phyloP scores from a whole-genome alignment of 2,329 filamentous ascomycete genomes.

The Trichoderma koningiopsis region DNA sequence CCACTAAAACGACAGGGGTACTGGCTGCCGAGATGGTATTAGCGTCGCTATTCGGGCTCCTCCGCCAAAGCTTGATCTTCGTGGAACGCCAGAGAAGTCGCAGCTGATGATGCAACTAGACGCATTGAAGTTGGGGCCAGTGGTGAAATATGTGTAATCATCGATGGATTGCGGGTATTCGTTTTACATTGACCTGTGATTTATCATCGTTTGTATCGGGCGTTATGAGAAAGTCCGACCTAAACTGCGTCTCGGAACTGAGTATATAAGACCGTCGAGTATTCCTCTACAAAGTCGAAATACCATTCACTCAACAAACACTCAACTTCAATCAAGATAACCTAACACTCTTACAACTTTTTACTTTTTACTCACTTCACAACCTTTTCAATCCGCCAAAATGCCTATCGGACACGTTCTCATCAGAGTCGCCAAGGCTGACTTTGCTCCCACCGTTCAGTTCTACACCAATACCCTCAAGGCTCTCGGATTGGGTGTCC shows the following conservation, averaged over 20 bases:
- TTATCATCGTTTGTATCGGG: not conserved
- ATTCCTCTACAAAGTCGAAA: not conserved
- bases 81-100: not conserved
- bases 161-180: not conserved
- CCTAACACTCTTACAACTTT: not conserved
- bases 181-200: not conserved
- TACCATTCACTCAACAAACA: not conserved
- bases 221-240: not conserved
- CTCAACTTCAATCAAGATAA: not conserved
- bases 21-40: not conserved
- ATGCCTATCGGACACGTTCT: constrained; percentile 25
- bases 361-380: not conserved
- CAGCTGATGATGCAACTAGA: not conserved
- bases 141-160: constrained; percentile 2
- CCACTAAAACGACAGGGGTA: constrained; percentile 17
- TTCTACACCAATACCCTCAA: constrained; percentile 19
- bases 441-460: not conserved
- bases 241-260: not conserved
- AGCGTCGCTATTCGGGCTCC: not conserved
- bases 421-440: constrained; percentile 11
- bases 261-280: constrained; percentile 8
- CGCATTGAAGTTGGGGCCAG: not conserved
- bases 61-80: not conserved
- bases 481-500: constrained; percentile 11
- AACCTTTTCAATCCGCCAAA: not conserved